These are phyloP conservation scores for Fraxinus cuspidata DNA, from an alignment of 257 asterid genomes.

Conservation along the genomic window DNA sequence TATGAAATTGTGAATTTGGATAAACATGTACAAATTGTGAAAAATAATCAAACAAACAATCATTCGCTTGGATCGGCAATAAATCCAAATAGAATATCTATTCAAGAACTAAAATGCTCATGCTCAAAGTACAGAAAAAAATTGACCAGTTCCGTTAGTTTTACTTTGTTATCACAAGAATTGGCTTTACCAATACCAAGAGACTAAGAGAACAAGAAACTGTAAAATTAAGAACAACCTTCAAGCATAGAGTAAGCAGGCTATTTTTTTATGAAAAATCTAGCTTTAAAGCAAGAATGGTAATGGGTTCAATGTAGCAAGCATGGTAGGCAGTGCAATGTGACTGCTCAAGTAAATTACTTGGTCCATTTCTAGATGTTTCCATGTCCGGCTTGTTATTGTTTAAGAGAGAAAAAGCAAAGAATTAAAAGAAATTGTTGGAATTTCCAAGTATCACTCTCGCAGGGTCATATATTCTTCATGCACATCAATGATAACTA, in stretches of 20 bases:
- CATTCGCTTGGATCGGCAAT: not conserved
- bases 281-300: not conserved
- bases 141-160: not conserved
- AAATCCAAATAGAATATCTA: not conserved
- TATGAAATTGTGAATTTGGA: not conserved
- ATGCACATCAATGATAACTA: no score
- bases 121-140: not conserved
- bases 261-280: not conserved
- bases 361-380: not conserved
- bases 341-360: not conserved
- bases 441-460: not conserved
- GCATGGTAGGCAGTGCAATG: not conserved
- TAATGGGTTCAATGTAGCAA: not conserved
- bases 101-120: not conserved
- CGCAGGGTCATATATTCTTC: not conserved
- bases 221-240: not conserved
- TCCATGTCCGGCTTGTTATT: not conserved
- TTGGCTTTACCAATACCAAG: not conserved
- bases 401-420: not conserved
- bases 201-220: not conserved
- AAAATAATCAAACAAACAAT: not conserved
- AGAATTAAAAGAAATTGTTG: not conserved
- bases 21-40: not conserved
- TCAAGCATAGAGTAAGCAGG: not conserved
- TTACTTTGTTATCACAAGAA: not conserved